Conservation (phyloP, 2,329 filamentous ascomycete genomes). For the Cladobotryum mycophilum region DNA sequence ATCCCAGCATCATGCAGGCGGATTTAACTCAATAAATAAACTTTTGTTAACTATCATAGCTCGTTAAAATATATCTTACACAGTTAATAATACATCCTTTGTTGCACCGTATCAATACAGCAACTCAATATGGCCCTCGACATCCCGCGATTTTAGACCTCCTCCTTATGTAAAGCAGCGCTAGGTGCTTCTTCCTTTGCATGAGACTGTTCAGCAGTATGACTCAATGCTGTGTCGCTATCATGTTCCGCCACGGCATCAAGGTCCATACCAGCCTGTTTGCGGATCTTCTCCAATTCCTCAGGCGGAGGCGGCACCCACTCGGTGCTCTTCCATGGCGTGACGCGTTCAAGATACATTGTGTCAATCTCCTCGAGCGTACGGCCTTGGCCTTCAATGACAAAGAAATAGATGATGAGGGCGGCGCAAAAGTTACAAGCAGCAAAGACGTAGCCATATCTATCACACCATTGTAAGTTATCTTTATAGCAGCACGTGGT, state of each 20-base stretch:
- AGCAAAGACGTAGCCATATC: constrained; percentile 67
- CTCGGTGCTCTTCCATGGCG: constrained; percentile 54
- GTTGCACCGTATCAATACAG: no score
- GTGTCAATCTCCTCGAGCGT: constrained; percentile 75
- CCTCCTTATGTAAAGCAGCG: background rate
- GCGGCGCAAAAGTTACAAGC: constrained; percentile 61
- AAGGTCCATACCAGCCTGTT: constrained; percentile 34
- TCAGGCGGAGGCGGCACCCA: constrained; percentile 44
- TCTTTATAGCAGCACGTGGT: background rate
- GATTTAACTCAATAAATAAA: no score
- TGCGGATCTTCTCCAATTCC: constrained; percentile 37
- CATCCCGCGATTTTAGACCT: background rate
- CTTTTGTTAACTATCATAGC: no score
- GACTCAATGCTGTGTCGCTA: constrained; percentile 1
- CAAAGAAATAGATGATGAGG: constrained; percentile 67
- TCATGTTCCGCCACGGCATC: constrained; percentile 17
- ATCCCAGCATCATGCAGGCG: no score
- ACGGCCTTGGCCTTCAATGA: constrained; percentile 66
- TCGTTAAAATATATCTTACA: no score
- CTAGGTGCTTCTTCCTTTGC: no score
- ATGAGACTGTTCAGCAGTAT: no score
- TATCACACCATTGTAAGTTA: background rate
- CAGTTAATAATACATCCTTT: no score
- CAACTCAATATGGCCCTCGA: no score
- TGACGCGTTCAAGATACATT: constrained; percentile 64